Evolutionary conservation across 2,329 filamentous ascomycete species (phyloP), one percentile per base, ranked within the genome.

Genomic region (Furcasterigmium sp.): DNA sequence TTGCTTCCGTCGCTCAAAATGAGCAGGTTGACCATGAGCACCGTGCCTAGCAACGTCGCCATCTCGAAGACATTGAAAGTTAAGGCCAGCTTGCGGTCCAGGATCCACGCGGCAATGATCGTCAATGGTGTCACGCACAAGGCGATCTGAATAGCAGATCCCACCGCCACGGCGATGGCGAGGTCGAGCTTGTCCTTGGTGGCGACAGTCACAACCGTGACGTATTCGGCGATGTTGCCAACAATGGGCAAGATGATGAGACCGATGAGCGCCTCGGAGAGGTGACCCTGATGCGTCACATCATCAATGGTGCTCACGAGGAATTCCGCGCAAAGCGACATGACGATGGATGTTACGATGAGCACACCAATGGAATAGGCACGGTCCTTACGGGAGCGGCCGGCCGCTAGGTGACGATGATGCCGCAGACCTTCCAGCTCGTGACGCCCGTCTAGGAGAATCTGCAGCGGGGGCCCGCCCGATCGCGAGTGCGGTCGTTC

Each of bases 11-110:
- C 85, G 52, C 86, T 84, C 21, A 85, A 72, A 42, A 89, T 83
- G n/a, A 89, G 66, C 52, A 87, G 82, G 60, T 87, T 87, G 54
- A 88, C 84, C 38, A 89, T 77, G 46, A 88, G 69, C 3, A 85
- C 82, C 3, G 75, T 79, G 5, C 85, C 76, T 54, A 88, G 84
- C 54, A 89, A 73, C 29, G 82, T 80, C 17, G 87, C 80, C 1
- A 84, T 87, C 65, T 89, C 85, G 56, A 89, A 89, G 28, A 82
- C 73, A 53, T 83, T 83, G 62, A 89, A 89, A 51, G 85, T 83
- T 39, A 89, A 70, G n/a, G 77, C 70, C 59, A 82, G 73, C 17
- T 78, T 70, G 30, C 71, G 70, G 11, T 66, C 56, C 51, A 82
- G 62, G 47, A 67, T 65, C 79, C 79, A 83, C 13, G 76, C 78